Evolutionary conservation across 108 stramenopile species (phyloP).

Genomic region (Cyclotella kingstonii): DNA sequence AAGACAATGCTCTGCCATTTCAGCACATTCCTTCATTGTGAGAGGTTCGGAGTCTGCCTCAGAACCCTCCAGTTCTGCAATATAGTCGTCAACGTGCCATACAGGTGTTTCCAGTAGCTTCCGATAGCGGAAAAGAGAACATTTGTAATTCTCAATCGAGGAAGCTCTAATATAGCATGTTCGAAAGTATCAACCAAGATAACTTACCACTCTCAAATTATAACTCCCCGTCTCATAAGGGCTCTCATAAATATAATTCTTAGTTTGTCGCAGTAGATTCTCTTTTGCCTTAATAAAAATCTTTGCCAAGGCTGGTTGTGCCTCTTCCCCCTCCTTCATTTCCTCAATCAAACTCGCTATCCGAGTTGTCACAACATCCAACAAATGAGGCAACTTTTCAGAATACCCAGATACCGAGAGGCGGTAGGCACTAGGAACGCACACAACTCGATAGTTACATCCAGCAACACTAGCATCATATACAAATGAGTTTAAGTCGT

Average conservation of each 20-base stretch:
- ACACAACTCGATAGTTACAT: slow-evolving; percentile 68
- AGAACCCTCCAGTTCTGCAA: slow-evolving; percentile 77
- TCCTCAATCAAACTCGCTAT: slow-evolving; percentile 80
- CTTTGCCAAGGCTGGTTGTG: slow-evolving; percentile 52
- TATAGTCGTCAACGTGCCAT: slow-evolving; percentile 78
- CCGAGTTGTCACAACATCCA: slow-evolving; percentile 70
- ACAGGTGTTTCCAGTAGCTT: slow-evolving; percentile 73
- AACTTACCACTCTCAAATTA: slow-evolving; percentile 65
- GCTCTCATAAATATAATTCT: slow-evolving; percentile 78
- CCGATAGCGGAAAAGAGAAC: not conserved
- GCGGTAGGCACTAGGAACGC: slow-evolving; percentile 63
- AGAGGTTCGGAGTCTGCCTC: slow-evolving; percentile 64
- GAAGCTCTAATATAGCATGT: too few relatives aligned
- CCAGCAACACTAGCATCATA: slow-evolving; percentile 90
- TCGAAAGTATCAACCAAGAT: not conserved
- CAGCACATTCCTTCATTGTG: slow-evolving; percentile 82
- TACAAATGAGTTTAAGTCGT: slow-evolving; percentile 81
- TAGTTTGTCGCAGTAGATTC: slow-evolving; percentile 77
- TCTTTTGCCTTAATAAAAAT: slow-evolving; percentile 71
- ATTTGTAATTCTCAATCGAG: too few relatives aligned
- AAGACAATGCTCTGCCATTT: slow-evolving; percentile 62
- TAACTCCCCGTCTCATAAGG: slow-evolving; percentile 85
- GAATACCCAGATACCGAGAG: slow-evolving; percentile 80
- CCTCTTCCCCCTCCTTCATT: slow-evolving; percentile 73
- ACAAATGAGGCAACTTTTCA: slow-evolving; percentile 77